A percentile compares a stretch with the other conserved stretches of the same genome.
These are phyloP conservation scores for Fusarium miscanthi DNA, from an alignment of 2,329 filamentous ascomycete species.

Conservation along the genomic window DNA sequence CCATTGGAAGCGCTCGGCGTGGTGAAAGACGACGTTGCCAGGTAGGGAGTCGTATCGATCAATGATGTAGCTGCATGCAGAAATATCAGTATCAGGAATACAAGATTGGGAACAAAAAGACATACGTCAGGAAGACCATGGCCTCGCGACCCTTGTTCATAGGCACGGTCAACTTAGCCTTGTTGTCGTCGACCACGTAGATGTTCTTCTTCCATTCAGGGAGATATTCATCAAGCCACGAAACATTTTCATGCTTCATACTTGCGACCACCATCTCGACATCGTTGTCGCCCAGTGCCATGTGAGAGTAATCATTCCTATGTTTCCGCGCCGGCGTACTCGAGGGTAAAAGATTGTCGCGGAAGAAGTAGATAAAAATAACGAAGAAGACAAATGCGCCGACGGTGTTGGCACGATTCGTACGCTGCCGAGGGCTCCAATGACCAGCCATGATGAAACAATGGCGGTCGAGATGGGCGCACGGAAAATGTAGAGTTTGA, in stretches of 20 bases:
- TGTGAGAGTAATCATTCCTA: slow-evolving; percentile 24
- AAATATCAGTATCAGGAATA: slow-evolving; percentile 8
- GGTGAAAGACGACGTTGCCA: slow-evolving; percentile 58
- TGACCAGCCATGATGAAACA: slow-evolving; percentile 36
- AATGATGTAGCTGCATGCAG: slow-evolving; percentile 56
- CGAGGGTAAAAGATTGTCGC: slow-evolving; percentile 38
- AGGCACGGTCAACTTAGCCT: slow-evolving; percentile 59
- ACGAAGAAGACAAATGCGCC: slow-evolving; percentile 40
- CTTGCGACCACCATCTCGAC: slow-evolving; percentile 50
- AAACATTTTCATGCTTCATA: slow-evolving; percentile 49
- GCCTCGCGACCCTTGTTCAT: slow-evolving; percentile 63
- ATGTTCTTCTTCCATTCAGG: slow-evolving; percentile 63
- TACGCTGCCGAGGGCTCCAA: slow-evolving; percentile 44
- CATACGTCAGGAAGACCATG: slow-evolving; percentile 63
- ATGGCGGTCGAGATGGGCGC: slow-evolving; percentile 18
- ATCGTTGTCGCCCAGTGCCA: slow-evolving; percentile 42
- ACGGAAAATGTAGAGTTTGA: background rate
- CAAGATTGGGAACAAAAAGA: background rate
- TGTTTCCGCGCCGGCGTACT: slow-evolving; percentile 20
- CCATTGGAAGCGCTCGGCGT: slow-evolving; percentile 62
- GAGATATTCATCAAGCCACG: slow-evolving; percentile 57
- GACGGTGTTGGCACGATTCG: slow-evolving; percentile 44
- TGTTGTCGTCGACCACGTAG: slow-evolving; percentile 64
- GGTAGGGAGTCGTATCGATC: slow-evolving; percentile 61
- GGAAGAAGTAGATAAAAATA: slow-evolving; percentile 44